phyloP scores from a whole-genome alignment of 371 early-diverging fungal species.

The Chytridium lagenaria region DNA sequence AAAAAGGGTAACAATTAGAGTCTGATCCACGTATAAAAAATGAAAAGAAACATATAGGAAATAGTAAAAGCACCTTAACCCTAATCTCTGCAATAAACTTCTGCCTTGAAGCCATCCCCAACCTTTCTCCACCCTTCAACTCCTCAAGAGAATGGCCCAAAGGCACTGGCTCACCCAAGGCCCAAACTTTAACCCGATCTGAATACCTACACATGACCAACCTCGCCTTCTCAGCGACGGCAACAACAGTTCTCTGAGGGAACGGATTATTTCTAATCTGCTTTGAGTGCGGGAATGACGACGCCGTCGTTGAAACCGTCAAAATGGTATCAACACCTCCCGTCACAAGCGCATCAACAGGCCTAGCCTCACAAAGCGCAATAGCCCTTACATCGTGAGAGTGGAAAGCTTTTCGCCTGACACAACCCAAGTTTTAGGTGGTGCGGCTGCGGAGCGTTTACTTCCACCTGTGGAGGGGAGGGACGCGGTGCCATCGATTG shows the following conservation, averaged over 20 bases:
- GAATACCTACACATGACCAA: conserved; percentile 65
- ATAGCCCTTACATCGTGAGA: conserved; percentile 91
- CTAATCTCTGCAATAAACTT: conserved; percentile 34
- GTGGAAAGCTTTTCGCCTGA: conserved; percentile 82
- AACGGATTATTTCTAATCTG: conserved; percentile 75
- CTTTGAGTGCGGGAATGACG: conserved; percentile 69
- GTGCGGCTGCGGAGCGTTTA: too few species aligned
- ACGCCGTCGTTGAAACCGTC: conserved; percentile 65
- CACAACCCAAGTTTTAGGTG: conserved; percentile 75
- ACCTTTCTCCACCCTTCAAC: conserved; percentile 16
- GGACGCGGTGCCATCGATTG: conserved; percentile 53
- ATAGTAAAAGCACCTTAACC: conserved; percentile 24
- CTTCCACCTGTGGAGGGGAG: too few species aligned
- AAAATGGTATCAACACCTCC: conserved; percentile 69
- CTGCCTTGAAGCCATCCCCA: conserved; percentile 15
- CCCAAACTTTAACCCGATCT: conserved; percentile 78
- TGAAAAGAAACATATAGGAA: background rate
- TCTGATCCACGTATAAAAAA: too few species aligned
- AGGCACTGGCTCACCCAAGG: conserved; percentile 59
- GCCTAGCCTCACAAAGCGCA: conserved; percentile 64
- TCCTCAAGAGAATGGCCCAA: background rate
- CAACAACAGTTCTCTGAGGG: conserved; percentile 76
- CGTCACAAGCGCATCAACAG: conserved; percentile 74
- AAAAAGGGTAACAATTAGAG: background rate
- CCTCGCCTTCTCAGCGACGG: conserved; percentile 66